Percentiles rank a stretch among this genome's conserved stretches.
phyloP scores from a whole-genome alignment of 345 rosid genomes.

The Isatis tinctoria region DNA sequence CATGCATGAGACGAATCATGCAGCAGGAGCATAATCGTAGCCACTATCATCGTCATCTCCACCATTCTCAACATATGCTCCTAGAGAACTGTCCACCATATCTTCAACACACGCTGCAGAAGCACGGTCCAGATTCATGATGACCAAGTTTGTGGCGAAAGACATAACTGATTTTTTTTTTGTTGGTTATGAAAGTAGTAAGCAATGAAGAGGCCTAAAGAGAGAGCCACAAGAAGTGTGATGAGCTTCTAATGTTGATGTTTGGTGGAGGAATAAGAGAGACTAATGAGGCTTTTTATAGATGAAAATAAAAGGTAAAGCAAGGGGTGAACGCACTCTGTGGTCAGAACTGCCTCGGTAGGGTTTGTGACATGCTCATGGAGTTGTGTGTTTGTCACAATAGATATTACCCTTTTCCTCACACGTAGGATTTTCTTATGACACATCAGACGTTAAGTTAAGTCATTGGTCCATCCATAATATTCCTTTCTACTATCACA shows the following conservation, averaged over 20 bases:
- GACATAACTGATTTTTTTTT: background rate
- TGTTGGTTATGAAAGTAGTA: background rate
- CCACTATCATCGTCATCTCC: constrained; percentile 31
- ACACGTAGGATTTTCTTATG: constrained; percentile 28
- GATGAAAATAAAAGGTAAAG: background rate
- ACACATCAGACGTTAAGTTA: constrained; percentile 11
- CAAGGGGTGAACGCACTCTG: constrained; percentile 15
- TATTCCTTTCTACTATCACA: constrained; percentile 5
- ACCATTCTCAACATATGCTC: constrained; percentile 13
- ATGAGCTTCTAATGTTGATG: background rate
- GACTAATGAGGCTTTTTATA: constrained; percentile 6
- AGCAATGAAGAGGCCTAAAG: background rate
- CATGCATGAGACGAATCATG: constrained; percentile 2
- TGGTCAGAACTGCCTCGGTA: background rate
- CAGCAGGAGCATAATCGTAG: constrained; percentile 31
- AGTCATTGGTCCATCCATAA: background rate
- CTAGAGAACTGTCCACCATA: constrained; percentile 5
- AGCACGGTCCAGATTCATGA: background rate
- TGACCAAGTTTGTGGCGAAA: background rate
- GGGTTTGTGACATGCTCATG: constrained; percentile 19
- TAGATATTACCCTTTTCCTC: background rate
- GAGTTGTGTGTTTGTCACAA: constrained; percentile 17
- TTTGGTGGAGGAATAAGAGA: constrained; percentile 18
- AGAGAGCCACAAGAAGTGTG: background rate
- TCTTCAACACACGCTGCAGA: background rate